Evolutionary conservation across 2,329 filamentous ascomycete species (phyloP), one percentile per base, ranked within the genome.

Genomic region (Atkinsonella texensis): DNA sequence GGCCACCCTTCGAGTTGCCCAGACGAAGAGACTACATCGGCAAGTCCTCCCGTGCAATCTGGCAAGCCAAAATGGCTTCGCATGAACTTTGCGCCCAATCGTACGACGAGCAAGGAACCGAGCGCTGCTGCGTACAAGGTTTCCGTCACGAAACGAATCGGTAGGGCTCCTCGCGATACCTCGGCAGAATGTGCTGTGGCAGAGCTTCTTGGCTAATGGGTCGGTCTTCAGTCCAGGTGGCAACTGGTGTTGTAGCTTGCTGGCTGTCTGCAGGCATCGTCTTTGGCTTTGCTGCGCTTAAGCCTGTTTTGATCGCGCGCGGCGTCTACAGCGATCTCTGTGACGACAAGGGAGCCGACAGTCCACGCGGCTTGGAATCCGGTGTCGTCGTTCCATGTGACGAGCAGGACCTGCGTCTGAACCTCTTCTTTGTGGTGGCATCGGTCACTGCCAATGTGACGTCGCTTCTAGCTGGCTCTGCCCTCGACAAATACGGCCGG

Each of bases 351-450:
- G 31, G 31, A 12, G 10, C 20, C 6, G 9, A 18, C 46, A 20
- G 9, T 15, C 13, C 18, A 20, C 56, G 63, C 42, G 63, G 62
- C 28, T 28, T 28, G 28, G 28, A 28, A 8, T 28, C 28, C 28
- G 28, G 28, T 3, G 53, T 53, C 18, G 58, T 60, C 65, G n/a
- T 48, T 4, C 46, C 78, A 67, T 63, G 69, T 74, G 53, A 79
- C 43, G 64, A 67, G 53, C 48, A 50, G 48, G 48, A 50, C 32
- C 79, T 82, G 50, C 75, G 75, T 53, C 76, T 95, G 52, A 95
- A 95, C 65, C 72, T 95, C 58, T 95, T 95, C 87, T 95, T 95
- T 73, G 94, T 89, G 6, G 78, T 89, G 41, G 89, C 89, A 12
- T 89, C 89, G 13, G 89, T 95, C 10, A 85, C 80, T 7, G 94